Evolutionary conservation across 805 yeast genomes (phyloP), one percentile per base, ranked within the genome.

Genomic region (Candida quercuum): DNA sequence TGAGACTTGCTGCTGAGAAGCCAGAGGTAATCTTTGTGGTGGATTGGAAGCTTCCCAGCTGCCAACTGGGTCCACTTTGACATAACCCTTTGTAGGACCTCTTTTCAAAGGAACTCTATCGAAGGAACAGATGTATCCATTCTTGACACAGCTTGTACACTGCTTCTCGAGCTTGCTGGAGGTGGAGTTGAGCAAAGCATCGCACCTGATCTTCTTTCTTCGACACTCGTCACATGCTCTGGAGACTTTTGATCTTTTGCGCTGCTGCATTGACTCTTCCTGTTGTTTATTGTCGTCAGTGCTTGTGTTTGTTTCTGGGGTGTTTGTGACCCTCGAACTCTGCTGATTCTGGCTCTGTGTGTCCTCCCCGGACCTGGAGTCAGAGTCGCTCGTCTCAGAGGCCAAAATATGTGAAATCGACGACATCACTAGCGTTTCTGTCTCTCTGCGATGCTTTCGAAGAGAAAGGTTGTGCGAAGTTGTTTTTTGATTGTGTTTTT

Each of bases 171-270:
- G 70, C 9, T 63, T 61, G 47, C 63, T 72, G 15, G 72, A 65
- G 5, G 67, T 59, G 10, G 60, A 33, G 36, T 66, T 66, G 40
- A 71, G 69, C 19, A 69, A 69, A 17, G 84, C 86, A 54, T 83
- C 78, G 60, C 94, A 84, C 38, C 76, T 68, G 17, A 83, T 71
- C 54, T 84, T 84, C 57, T 82, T 81, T 32, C 83, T 67, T 26
- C 93, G 69, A 56, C 93, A 84, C 33, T 81, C 78, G 55, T 84
- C 94, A 55, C 94, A 84, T 2, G 91, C 93, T 37, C 94, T 59
- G 1, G 88, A 81, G 0, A 83, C 87, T 54, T 84, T 84, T 8
- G 82, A 70, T 39, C 89, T 51, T 51, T 81, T 81, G 35, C 84
- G 67, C 23, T 52, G 54, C 10, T 45, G 47, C 18, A 14, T 6